Base-by-base conservation (phyloP, 2,329 filamentous ascomycete species). In the Blumeria hordei region DNA sequence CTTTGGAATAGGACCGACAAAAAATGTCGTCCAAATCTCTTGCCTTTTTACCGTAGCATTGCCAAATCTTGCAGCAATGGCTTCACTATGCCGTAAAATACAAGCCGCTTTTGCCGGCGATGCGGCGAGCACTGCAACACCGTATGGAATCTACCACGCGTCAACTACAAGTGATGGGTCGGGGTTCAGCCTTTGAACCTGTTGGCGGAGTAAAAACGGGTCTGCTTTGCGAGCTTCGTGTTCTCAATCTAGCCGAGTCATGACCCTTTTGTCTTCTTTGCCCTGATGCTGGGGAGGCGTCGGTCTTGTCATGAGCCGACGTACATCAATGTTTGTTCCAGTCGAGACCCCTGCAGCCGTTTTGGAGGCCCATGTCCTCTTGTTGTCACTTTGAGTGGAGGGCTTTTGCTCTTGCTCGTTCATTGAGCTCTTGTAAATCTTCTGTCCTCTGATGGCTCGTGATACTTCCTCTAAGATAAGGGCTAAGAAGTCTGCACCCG, bases 11-110 rank as follows among this genome's bases (percentile, higher is more conserved):
- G 51, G 51, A 11, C 51, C 51, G 28, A 53, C 33, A 37, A 53
- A 18, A 32, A 53, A 53, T 18, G 33, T 53, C 18, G 36, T 53
- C 51, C 51, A 53, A 28, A 7, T 12, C 43, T 53, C 51, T 53
- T 53, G 51, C 2, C 36, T 35, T 53, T 53, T 28, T 18, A 54
- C 43, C 12, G 36, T 18, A 21, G 53, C 53, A 39, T 54, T 47
- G 3, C 43, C 53, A 47, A 54, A 54, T 43, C 39, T 32, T 6
- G 34, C 18, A 18, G 45, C 28, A 32, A 54, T 36, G 1, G 41
- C 37, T 12, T 44, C 37, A n/a, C 47, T 54, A 21, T 28, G 12
- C 21, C 47, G 53, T 37, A 53, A 18, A 53, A 53, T 53, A 32
- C 16, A 21, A 12, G 35, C 51, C 12, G 51, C 51, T n/a, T 53